These are phyloP conservation scores for Entomortierella lignicola DNA, from an alignment of 192 early-diverging fungal species.

Conservation along the genomic window DNA sequence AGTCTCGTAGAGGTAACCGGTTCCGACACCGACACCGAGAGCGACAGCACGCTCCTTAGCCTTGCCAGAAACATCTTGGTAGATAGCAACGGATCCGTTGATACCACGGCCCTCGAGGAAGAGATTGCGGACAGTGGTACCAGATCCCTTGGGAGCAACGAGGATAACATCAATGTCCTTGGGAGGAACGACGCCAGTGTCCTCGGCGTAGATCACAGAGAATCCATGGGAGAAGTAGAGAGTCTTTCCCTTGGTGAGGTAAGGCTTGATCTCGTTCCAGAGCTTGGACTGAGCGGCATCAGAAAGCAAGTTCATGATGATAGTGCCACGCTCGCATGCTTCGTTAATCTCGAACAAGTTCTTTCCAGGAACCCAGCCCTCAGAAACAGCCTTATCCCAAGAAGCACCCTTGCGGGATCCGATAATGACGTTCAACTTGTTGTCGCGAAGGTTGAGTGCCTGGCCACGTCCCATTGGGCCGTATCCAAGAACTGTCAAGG, in stretches of 20 bases:
- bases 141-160: slow-evolving; percentile 96
- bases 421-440: slow-evolving; percentile 96
- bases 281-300: slow-evolving; percentile 95
- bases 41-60: slow-evolving; percentile 93
- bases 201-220: slow-evolving; percentile 91
- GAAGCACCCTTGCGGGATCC: slow-evolving; percentile 92
- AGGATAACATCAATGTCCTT: slow-evolving; percentile 95
- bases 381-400: slow-evolving; percentile 90
- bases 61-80: slow-evolving; percentile 92
- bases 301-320: slow-evolving; percentile 95
- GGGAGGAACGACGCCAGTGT: slow-evolving; percentile 91
- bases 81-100: slow-evolving; percentile 96
- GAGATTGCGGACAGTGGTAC: slow-evolving; percentile 92
- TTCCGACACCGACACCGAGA: slow-evolving; percentile 93
- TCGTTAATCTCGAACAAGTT: slow-evolving; percentile 93
- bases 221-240: slow-evolving; percentile 99
- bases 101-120: slow-evolving; percentile 98
- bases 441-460: slow-evolving; percentile 94
- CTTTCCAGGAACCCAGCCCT: slow-evolving; percentile 97
- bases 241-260: slow-evolving; percentile 96
- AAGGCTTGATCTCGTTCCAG: slow-evolving; percentile 88
- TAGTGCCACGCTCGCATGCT: slow-evolving; percentile 88
- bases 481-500: slow-evolving; percentile 92
- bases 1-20: slow-evolving; percentile 98
- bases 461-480: slow-evolving; percentile 96